Conservation (phyloP, 805 yeast species). For the Teunomyces aglyptinius region DNA sequence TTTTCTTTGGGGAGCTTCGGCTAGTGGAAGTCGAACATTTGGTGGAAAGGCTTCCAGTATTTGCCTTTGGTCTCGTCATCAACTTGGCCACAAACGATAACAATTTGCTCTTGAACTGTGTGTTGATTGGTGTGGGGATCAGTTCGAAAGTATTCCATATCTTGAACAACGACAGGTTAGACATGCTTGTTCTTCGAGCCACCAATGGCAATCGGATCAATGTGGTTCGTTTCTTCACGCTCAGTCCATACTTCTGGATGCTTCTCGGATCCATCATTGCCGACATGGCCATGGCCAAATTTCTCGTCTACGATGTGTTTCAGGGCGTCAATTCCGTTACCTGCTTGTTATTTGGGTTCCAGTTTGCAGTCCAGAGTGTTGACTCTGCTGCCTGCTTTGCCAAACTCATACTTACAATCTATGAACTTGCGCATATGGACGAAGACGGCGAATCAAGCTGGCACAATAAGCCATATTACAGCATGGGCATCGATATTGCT, state of each 20-base stretch:
- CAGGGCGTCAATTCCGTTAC: constrained; percentile 51
- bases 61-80: constrained; percentile 51
- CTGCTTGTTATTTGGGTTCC: constrained; percentile 70
- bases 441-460: constrained; percentile 55
- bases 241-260: constrained; percentile 45
- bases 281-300: constrained; percentile 53
- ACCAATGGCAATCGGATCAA: constrained; percentile 17
- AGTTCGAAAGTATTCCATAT: constrained; percentile 70
- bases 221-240: constrained; percentile 28
- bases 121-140: constrained; percentile 28
- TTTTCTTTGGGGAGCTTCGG: constrained; percentile 74
- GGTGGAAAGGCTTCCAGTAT: constrained; percentile 34
- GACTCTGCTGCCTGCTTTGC: constrained; percentile 47
- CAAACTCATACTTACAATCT: constrained; percentile 50
- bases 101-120: constrained; percentile 52
- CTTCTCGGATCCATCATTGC: constrained; percentile 42
- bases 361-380: constrained; percentile 62
- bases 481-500: constrained; percentile 55
- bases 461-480: constrained; percentile 65
- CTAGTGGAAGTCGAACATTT: constrained; percentile 71
- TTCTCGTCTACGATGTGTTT: constrained; percentile 56
- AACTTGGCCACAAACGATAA: constrained; percentile 63
- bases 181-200: constrained; percentile 30
- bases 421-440: constrained; percentile 49
- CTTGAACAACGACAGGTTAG: constrained; percentile 57